phyloP scores from a whole-genome alignment of 768 basidiomycete genomes.

The Agrocybe praecox region DNA sequence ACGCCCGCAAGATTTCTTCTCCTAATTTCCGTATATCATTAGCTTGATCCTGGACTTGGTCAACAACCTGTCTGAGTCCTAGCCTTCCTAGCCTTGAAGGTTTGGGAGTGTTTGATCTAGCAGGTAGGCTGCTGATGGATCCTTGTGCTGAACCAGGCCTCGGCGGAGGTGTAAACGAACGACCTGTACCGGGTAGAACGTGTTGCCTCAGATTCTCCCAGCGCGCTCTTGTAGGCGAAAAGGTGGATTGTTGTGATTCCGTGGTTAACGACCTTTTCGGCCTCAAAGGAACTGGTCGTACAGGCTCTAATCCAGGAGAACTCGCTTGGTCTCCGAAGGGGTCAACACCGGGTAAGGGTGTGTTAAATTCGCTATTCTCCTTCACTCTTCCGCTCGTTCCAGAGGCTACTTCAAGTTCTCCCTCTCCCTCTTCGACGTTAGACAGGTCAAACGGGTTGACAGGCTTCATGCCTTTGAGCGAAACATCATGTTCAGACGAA shows the following conservation, averaged over 20 bases:
- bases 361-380: not conserved
- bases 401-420: slow-evolving; percentile 9
- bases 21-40: slow-evolving; percentile 54
- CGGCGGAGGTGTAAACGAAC: slow-evolving; percentile 27
- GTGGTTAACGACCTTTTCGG: slow-evolving; percentile 27
- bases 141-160: slow-evolving; percentile 30
- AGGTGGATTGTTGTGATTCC: slow-evolving; percentile 41
- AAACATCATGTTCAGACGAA: slow-evolving; percentile 11
- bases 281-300: slow-evolving; percentile 17
- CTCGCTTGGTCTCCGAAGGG: slow-evolving; percentile 10
- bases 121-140: slow-evolving; percentile 11
- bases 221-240: slow-evolving; percentile 42
- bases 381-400: not conserved
- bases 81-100: slow-evolving; percentile 52
- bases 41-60: slow-evolving; percentile 55
- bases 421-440: slow-evolving; percentile 17
- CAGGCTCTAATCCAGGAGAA: slow-evolving; percentile 16
- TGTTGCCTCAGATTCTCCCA: slow-evolving; percentile 61
- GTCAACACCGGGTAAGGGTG: not conserved
- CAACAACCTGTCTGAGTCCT: slow-evolving; percentile 67
- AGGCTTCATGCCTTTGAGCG: slow-evolving; percentile 11
- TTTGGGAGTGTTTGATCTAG: slow-evolving; percentile 41
- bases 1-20: slow-evolving; percentile 59
- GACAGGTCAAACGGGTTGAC: slow-evolving; percentile 20
- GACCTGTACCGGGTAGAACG: slow-evolving; percentile 39